phyloP scores from a whole-genome alignment of 2,329 filamentous ascomycete species.

The Venturia nashicola region DNA sequence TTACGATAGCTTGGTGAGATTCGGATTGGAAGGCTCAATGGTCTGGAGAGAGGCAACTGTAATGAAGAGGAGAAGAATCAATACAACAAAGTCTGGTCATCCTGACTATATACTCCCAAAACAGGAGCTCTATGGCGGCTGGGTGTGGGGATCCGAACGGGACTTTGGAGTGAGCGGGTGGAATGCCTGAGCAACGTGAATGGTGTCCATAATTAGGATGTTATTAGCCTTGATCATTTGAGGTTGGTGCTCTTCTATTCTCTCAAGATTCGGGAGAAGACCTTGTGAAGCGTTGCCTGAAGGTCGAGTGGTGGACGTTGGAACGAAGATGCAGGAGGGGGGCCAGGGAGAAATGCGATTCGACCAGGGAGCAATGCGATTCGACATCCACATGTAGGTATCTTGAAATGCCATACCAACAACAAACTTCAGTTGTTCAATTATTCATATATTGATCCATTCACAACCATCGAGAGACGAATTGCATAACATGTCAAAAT shows the following conservation, averaged over 20 bases:
- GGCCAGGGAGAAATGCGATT: neutral
- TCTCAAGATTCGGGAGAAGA: neutral
- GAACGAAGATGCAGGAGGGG: neutral
- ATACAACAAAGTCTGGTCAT: neutral
- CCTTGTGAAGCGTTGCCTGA: neutral
- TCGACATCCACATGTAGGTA: neutral
- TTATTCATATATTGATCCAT: neutral
- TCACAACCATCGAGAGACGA: neutral
- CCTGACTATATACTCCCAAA: constrained; percentile 3
- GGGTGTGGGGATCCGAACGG: neutral
- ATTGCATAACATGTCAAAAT: neutral
- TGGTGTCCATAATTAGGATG: neutral
- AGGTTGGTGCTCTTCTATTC: neutral
- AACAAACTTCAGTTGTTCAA: neutral
- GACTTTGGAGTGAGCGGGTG: neutral
- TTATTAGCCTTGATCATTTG: neutral
- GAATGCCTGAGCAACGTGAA: neutral
- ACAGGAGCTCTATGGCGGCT: neutral
- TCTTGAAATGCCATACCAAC: neutral
- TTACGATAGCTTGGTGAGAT: neutral
- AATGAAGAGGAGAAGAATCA: neutral
- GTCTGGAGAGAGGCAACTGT: neutral
- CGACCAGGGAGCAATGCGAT: neutral
- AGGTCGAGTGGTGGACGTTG: neutral
- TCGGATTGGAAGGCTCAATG: neutral